phyloP scores from a whole-genome alignment of 257 asterid species.

The Thymus mandschuricus region DNA sequence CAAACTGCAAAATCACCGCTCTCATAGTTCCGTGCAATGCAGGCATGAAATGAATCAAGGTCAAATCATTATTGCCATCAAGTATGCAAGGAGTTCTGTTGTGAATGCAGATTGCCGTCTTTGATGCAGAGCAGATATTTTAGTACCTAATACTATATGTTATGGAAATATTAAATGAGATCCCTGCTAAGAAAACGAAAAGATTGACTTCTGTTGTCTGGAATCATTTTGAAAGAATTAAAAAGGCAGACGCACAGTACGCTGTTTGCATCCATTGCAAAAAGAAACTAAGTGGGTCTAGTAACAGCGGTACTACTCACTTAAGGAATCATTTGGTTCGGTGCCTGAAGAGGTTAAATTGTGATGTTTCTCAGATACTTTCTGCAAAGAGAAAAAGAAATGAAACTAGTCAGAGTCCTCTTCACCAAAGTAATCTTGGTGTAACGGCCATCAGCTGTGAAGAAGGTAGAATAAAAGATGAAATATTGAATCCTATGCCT shows the following conservation, averaged over 20 bases:
- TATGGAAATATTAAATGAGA: constrained; percentile 76
- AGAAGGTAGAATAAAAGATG: constrained; percentile 72
- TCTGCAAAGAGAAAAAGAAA: constrained; percentile 85
- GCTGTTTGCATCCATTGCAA: constrained; percentile 97
- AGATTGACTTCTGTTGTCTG: constrained; percentile 94
- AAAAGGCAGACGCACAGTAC: constrained; percentile 85
- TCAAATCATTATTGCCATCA: background rate
- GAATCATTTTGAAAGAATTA: constrained; percentile 92
- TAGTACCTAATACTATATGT: constrained; percentile 33
- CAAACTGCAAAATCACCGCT: constrained; percentile 20
- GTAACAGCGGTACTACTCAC: constrained; percentile 98
- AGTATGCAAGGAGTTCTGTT: constrained; percentile 21
- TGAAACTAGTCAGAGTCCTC: constrained; percentile 57
- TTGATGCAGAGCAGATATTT: constrained; percentile 43
- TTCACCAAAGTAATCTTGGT: constrained; percentile 49
- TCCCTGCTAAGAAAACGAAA: constrained; percentile 84
- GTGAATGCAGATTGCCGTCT: constrained; percentile 34
- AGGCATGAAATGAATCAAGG: constrained; percentile 17
- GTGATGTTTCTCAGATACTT: constrained; percentile 87
- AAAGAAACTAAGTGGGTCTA: constrained; percentile 94
- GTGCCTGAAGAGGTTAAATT: constrained; percentile 90
- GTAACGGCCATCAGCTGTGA: constrained; percentile 55
- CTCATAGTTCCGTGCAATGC: background rate
- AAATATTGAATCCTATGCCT: constrained; percentile 59
- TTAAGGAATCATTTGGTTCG: constrained; percentile 89